Conservation (phyloP, 2,329 filamentous ascomycete species). For the Balansia obtecta region DNA sequence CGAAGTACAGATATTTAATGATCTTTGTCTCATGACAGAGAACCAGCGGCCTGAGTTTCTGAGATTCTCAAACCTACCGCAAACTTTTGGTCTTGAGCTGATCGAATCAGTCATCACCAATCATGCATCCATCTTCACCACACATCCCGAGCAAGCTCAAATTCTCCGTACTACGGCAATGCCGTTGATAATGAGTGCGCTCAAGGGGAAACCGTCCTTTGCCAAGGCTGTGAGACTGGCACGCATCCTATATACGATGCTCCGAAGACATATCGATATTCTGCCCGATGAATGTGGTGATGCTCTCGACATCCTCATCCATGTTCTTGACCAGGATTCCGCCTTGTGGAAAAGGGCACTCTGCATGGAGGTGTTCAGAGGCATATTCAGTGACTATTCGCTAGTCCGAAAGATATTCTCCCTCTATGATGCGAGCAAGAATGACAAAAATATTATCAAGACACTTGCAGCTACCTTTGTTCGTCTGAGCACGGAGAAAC, state of each 20-base stretch:
- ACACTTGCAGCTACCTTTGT: slow-evolving; percentile 81
- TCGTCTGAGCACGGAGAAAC: slow-evolving; percentile 84
- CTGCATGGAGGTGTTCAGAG: slow-evolving; percentile 83
- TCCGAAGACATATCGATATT: slow-evolving; percentile 65
- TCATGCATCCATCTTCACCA: slow-evolving; percentile 66
- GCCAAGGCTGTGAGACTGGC: slow-evolving; percentile 70
- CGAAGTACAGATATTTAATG: slow-evolving; percentile 59
- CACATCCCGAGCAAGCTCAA: slow-evolving; percentile 69
- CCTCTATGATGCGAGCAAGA: slow-evolving; percentile 62
- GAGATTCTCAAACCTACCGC: slow-evolving; percentile 62
- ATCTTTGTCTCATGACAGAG: slow-evolving; percentile 79
- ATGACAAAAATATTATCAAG: slow-evolving; percentile 64
- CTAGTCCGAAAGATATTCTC: slow-evolving; percentile 70
- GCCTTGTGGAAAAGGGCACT: slow-evolving; percentile 76
- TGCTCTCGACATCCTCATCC: slow-evolving; percentile 67
- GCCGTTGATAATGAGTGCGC: slow-evolving; percentile 65
- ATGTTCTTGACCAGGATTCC: slow-evolving; percentile 78
- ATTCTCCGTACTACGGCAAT: slow-evolving; percentile 67
- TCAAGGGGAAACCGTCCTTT: slow-evolving; percentile 71
- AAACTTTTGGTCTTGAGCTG: slow-evolving; percentile 78
- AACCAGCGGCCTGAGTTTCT: slow-evolving; percentile 75
- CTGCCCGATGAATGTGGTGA: slow-evolving; percentile 72
- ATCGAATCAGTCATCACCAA: slow-evolving; percentile 85
- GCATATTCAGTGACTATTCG: slow-evolving; percentile 69
- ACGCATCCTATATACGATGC: slow-evolving; percentile 69